Percentiles rank a stretch among this genome's conserved stretches.
These are phyloP conservation scores for Trametes cinnabarina DNA, from an alignment of 768 basidiomycete species.

Conservation along the genomic window DNA sequence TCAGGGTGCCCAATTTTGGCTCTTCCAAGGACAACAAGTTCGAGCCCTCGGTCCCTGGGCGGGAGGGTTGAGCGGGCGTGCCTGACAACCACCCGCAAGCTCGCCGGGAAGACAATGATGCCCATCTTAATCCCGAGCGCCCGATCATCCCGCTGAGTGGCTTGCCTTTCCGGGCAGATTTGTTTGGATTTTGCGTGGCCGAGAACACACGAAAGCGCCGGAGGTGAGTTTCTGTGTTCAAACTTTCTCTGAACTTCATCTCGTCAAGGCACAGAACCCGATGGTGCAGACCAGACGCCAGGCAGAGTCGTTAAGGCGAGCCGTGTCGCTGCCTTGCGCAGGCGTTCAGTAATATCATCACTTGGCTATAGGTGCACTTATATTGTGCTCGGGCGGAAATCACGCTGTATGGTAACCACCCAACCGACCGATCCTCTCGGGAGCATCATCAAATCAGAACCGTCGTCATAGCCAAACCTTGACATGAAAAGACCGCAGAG, in stretches of 20 bases:
- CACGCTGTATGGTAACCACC: neutral
- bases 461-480: slow-evolving; percentile 6
- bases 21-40: neutral
- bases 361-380: too few relatives aligned
- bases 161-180: neutral
- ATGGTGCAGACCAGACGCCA: neutral
- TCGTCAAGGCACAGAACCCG: neutral
- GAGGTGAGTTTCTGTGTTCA: neutral
- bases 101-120: neutral
- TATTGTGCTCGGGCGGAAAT: neutral
- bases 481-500: slow-evolving; percentile 7
- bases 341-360: neutral
- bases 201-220: too few relatives aligned
- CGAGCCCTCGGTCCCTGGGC: neutral
- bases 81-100: neutral
- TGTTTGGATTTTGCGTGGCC: neutral
- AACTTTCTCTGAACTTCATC: too few relatives aligned
- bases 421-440: neutral
- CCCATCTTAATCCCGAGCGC: neutral
- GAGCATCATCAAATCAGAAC: slow-evolving; percentile 1
- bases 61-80: neutral
- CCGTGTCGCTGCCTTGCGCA: neutral
- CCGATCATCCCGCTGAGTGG: neutral
- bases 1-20: neutral
- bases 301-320: neutral